Percentiles rank a stretch among this genome's conserved stretches.
Evolutionary conservation across 2,329 filamentous ascomycete species (phyloP).

Genomic region (Exophiala mesophila): DNA sequence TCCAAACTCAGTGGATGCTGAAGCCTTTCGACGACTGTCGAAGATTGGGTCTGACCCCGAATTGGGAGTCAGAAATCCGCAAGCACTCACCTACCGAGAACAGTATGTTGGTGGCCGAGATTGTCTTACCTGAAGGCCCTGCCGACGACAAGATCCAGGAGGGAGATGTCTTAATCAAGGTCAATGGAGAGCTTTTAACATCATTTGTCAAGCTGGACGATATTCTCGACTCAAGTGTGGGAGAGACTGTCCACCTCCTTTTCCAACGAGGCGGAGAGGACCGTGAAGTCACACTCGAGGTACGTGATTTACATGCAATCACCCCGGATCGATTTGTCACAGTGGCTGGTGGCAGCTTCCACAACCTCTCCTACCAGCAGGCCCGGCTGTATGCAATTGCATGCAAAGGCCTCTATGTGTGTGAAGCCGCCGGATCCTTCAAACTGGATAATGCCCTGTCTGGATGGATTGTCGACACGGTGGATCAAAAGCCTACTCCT

Average conservation of each 20-base stretch:
- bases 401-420: conserved; percentile 88
- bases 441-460: conserved; percentile 85
- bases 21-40: conserved; percentile 98
- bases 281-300: conserved; percentile 74
- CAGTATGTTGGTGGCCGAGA: conserved; percentile 94
- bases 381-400: conserved; percentile 92
- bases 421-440: conserved; percentile 91
- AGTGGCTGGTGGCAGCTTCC: conserved; percentile 90
- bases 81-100: conserved; percentile 85
- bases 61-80: conserved; percentile 82
- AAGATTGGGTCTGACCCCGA: conserved; percentile 73
- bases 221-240: conserved; percentile 84
- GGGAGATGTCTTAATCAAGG: conserved; percentile 86
- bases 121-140: conserved; percentile 85
- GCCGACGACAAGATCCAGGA: conserved; percentile 84
- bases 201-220: conserved; percentile 90
- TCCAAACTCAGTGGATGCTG: conserved; percentile 93
- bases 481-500: conserved; percentile 87
- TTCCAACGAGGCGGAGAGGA: conserved; percentile 87
- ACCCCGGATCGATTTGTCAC: conserved; percentile 94
- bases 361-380: conserved; percentile 95
- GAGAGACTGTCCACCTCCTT: conserved; percentile 68
- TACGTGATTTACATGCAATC: conserved; percentile 88
- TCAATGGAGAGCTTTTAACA: conserved; percentile 88
- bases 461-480: conserved; percentile 87